Evolutionary conservation across 2,329 filamentous ascomycete species (phyloP), one percentile per base, ranked within the genome.

Genomic region (Colletotrichum sansevieriae): DNA sequence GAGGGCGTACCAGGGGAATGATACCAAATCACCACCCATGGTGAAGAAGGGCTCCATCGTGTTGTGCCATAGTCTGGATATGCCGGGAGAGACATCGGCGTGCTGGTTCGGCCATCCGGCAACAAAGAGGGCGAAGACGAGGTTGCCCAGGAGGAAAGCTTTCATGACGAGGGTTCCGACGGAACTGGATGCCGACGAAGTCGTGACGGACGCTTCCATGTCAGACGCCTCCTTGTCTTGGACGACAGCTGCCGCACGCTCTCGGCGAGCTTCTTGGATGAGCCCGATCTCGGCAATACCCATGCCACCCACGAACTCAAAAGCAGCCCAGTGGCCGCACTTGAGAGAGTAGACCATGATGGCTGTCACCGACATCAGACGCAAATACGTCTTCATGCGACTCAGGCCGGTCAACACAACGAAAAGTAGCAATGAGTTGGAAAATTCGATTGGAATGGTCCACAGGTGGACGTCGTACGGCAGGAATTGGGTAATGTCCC

Each of bases 401-500:
- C 79, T 78, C 2, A 83, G 70, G 12, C 71, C 71, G 37, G 78
- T 75, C n/a, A 83, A 66, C 20, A 81, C 71, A n/a, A 81, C 68
- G 65, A 84, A 83, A 7, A 83, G 72, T 22, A 83, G 72, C 78
- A 84, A 78, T 9, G 83, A 84, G 72, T 83, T 79, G 29, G 77
- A 80, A 60, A 83, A 81, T 64, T 85, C 83, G 63, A 84, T 78
- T 1, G 83, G 81, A 18, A 85, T 83, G 2, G 83, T 84, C 83
- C 83, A 85, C 15, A 85, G 75, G 61, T 84, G 82, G 9, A 80
- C 74, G 66, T 83, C 81, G 68, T 83, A 84, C 6, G 63, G 68
- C 5, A 72, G 70, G 2, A 63, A 59, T 47, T 75, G 76, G 22
- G 72, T 73, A 2, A 65, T 64, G 18, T 78, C 75, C 74, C 74